A percentile compares a stretch with the other conserved stretches of the same genome.
Conservation (phyloP, 176 grass and related monocot species). For the Sorghum bicolor region DNA sequence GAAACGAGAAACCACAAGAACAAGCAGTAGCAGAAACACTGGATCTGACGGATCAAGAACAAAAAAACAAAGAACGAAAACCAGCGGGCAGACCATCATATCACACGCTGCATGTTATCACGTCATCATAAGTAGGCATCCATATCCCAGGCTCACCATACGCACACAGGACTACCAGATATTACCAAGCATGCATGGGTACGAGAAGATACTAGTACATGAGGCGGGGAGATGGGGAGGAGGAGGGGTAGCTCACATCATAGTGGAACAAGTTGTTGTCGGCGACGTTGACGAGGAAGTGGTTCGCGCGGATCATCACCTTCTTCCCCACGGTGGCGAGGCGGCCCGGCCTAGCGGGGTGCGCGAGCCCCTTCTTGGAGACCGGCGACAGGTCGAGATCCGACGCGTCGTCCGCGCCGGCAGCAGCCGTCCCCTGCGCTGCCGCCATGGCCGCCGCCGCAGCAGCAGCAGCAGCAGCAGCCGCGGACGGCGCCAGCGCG, state of each 20-base stretch:
- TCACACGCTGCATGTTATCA: not conserved
- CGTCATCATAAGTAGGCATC: not conserved
- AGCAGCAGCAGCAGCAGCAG: not conserved
- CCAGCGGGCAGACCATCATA: not conserved
- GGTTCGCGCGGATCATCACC: slow-evolving; percentile 58
- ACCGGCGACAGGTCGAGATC: slow-evolving; percentile 31
- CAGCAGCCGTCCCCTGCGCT: not conserved
- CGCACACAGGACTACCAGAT: not conserved
- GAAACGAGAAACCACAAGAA: not conserved
- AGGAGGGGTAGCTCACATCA: slow-evolving; percentile 46
- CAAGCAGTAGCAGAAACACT: not conserved
- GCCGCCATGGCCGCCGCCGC: not conserved
- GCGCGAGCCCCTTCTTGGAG: slow-evolving; percentile 51
- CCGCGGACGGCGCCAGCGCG: slow-evolving; percentile 4
- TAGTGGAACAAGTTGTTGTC: slow-evolving; percentile 76
- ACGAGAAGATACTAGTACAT: not conserved
- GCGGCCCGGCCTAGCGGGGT: slow-evolving; percentile 35
- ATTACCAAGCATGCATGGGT: not conserved
- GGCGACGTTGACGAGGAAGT: slow-evolving; percentile 69
- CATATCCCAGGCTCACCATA: not conserved
- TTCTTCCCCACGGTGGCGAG: slow-evolving; percentile 26
- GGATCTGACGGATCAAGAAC: not conserved
- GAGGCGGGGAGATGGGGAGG: not conserved
- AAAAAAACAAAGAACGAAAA: not conserved
- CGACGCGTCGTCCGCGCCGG: not conserved